Percentiles rank a stretch among this genome's conserved stretches.
These are phyloP conservation scores for Sinapis alba DNA, from an alignment of 441 rosid genomes.

Conservation along the genomic window DNA sequence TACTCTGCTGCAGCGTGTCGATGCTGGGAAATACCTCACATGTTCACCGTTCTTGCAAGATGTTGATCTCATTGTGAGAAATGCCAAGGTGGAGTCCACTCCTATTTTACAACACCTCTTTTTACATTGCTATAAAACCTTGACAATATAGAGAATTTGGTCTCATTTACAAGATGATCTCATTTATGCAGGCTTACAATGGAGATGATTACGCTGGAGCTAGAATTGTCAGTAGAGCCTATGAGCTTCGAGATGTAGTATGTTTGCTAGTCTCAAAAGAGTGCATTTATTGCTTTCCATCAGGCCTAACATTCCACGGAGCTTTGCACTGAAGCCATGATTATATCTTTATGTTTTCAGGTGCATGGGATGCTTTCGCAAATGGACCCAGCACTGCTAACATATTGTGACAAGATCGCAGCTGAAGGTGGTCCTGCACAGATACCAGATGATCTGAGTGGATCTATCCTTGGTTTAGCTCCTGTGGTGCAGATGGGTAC, in stretches of 20 bases:
- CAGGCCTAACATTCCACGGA: not conserved
- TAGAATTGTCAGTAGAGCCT: slow-evolving; percentile 92
- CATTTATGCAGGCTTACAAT: slow-evolving; percentile 68
- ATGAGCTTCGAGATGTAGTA: slow-evolving; percentile 96
- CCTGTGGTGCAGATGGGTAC: slow-evolving; percentile 88
- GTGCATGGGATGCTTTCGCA: slow-evolving; percentile 98
- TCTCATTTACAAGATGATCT: slow-evolving; percentile 6
- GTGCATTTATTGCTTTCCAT: not conserved
- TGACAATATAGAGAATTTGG: not conserved
- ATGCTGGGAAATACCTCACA: slow-evolving; percentile 84
- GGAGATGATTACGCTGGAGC: slow-evolving; percentile 98
- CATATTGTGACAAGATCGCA: slow-evolving; percentile 89
- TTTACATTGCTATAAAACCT: not conserved
- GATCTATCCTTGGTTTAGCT: slow-evolving; percentile 60
- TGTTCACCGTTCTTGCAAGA: slow-evolving; percentile 88
- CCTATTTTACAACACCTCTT: not conserved
- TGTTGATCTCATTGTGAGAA: slow-evolving; percentile 80
- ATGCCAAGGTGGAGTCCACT: slow-evolving; percentile 73
- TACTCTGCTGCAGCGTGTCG: slow-evolving; percentile 89
- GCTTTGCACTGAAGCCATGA: not conserved
- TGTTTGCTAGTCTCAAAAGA: slow-evolving; percentile 36
- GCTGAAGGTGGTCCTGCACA: slow-evolving; percentile 86
- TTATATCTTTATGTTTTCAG: slow-evolving; percentile 45
- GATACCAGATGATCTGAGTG: slow-evolving; percentile 80
- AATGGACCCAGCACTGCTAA: slow-evolving; percentile 94